Percentiles rank a stretch among this genome's conserved stretches.
phyloP scores from a whole-genome alignment of 768 basidiomycete genomes.

The Pleurotus salmoneostramineus region DNA sequence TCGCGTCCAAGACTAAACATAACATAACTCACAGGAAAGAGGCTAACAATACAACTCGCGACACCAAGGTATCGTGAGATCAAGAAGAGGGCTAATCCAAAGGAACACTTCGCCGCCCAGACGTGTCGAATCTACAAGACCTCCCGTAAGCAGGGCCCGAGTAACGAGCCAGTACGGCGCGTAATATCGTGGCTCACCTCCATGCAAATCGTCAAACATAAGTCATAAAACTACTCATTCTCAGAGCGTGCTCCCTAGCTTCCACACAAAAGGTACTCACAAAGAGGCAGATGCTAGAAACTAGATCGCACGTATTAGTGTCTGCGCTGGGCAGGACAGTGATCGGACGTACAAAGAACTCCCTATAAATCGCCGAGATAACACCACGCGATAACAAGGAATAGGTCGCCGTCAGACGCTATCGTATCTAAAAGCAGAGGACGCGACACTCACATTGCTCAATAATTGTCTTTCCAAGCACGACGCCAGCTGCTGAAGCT shows the following conservation, averaged over 20 bases:
- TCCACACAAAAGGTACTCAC: background rate
- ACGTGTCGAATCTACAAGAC: slow-evolving; percentile 11
- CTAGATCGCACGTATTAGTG: background rate
- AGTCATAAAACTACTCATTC: slow-evolving; percentile 2
- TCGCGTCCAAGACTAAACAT: background rate
- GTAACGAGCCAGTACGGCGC: no score
- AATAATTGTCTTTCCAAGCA: background rate
- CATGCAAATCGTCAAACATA: slow-evolving; percentile 4
- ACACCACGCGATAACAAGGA: no score
- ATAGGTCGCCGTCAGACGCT: no score
- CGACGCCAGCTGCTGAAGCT: background rate
- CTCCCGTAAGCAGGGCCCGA: background rate
- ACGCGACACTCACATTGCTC: slow-evolving; percentile 1
- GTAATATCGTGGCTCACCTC: background rate
- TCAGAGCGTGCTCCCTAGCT: background rate
- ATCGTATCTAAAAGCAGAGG: background rate
- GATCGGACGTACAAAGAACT: slow-evolving; percentile 3
- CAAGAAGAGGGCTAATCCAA: slow-evolving; percentile 11
- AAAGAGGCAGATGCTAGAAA: background rate
- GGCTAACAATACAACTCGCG: slow-evolving; percentile 9
- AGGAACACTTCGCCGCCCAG: slow-evolving; percentile 11
- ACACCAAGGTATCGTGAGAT: slow-evolving; percentile 14
- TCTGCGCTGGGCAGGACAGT: background rate
- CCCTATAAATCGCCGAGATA: background rate
- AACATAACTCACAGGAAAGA: slow-evolving; percentile 11